Evolutionary conservation across 495 filamentous ascomycete genomes (phyloP), one percentile per base, ranked within the genome.

Genomic region (Trichoderma parareesei): DNA sequence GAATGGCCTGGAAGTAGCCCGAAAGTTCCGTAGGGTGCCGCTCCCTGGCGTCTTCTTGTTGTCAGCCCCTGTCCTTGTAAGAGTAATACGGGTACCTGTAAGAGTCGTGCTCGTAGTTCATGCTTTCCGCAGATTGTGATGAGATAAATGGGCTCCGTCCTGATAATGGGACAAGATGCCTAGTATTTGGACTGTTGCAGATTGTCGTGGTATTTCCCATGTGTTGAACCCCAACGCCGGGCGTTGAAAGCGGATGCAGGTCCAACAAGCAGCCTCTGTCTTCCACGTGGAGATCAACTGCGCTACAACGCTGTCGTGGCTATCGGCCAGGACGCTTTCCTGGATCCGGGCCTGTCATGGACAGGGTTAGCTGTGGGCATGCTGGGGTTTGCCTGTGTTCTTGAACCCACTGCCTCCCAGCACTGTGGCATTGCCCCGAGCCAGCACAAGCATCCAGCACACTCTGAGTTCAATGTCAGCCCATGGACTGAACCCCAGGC

Each of bases 281-380:
- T 49, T 18, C 46, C 46, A 49, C 46, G 46, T 49, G 46, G 46
- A 18, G 20, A 8, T 18, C n/a, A 18, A 49, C 16, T 49, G 46
- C 46, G 46, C 46, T 49, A 18, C 46, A 18, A 49, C 46, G 46
- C 46, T 49, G 46, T 18, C 46, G 18, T 49, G n/a, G 46, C 46
- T 49, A 20, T 49, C 46, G 46, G 46, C 46, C 18, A 18, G 16
- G 16, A 20, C 46, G 46, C 46, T 49, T 49, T 49, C 16, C 46
- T 49, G n/a, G 20, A 49, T 49, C 46, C n/a, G 46, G 46, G 46
- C 2, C 46, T 49, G 46, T 49, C 46, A 49, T 49, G 46, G 43
- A 8, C 46, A 49, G 46, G 46, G 46, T 49, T 49, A 18, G 11
- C 40, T 41, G 40, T 41, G 20, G n/a, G 18, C 8, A 6, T 18